A percentile compares a stretch with the other conserved stretches of the same genome.
These are phyloP conservation scores for Mucor mucedo DNA, from an alignment of 371 early-diverging fungal genomes.

Conservation along the genomic window DNA sequence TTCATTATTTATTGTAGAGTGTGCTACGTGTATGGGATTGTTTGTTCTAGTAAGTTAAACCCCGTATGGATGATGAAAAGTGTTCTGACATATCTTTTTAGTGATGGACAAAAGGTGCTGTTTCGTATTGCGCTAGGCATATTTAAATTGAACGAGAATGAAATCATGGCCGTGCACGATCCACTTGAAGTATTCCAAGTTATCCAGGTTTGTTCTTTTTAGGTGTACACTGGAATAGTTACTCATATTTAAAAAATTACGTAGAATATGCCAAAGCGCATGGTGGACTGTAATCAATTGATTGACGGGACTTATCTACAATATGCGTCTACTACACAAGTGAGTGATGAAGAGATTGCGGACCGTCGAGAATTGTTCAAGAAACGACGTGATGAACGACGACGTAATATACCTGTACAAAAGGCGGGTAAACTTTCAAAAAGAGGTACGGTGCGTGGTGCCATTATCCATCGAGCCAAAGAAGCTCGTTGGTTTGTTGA, in stretches of 20 bases:
- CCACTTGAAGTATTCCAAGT: constrained; percentile 73
- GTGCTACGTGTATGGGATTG: constrained; percentile 87
- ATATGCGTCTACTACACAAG: constrained; percentile 53
- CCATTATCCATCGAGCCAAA: constrained; percentile 46
- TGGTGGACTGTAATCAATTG: constrained; percentile 77
- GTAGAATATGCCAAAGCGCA: constrained; percentile 73
- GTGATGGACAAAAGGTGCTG: constrained; percentile 81
- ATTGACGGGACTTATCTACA: constrained; percentile 68
- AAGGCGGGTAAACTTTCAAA: constrained; percentile 32
- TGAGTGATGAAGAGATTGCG: constrained; percentile 62
- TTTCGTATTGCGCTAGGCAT: constrained; percentile 82
- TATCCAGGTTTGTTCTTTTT: constrained; percentile 47
- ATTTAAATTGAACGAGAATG: constrained; percentile 73
- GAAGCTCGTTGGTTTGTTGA: constrained; percentile 52
- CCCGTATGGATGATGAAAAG: not conserved
- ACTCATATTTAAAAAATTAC: not conserved
- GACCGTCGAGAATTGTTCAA: constrained; percentile 58
- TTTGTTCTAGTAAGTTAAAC: constrained; percentile 66
- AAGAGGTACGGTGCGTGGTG: constrained; percentile 43
- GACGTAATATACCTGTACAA: constrained; percentile 38
- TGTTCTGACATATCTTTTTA: constrained; percentile 12
- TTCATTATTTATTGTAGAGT: constrained; percentile 41
- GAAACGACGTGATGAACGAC: constrained; percentile 47
- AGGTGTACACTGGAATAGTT: no score
- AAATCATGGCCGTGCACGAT: constrained; percentile 67